Conservation (phyloP, 768 basidiomycete genomes). For the Rhodotorula taiwanensis region DNA sequence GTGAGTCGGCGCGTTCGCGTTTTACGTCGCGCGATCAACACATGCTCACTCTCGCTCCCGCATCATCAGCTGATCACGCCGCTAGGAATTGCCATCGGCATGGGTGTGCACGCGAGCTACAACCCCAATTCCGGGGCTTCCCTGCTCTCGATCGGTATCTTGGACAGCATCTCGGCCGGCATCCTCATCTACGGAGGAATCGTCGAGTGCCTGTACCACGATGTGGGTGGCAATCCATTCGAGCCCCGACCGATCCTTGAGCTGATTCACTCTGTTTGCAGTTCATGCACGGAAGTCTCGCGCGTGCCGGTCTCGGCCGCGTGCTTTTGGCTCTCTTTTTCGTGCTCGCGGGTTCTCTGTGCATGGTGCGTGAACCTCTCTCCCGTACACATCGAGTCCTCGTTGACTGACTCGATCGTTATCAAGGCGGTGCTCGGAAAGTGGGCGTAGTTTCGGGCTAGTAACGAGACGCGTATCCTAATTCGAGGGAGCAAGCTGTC, state of each 20-base stretch:
- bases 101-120: conserved; percentile 42
- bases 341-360: conserved; percentile 22
- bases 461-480: no score
- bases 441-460: conserved; percentile 33
- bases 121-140: conserved; percentile 41
- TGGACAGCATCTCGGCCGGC: conserved; percentile 43
- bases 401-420: no score
- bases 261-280: neutral
- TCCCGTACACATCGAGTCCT: neutral
- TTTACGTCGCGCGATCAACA: neutral
- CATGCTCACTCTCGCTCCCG: neutral
- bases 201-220: conserved; percentile 33
- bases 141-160: conserved; percentile 42
- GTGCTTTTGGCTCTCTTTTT: conserved; percentile 17
- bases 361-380: conserved; percentile 23
- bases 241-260: neutral
- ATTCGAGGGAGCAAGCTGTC: no score
- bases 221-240: conserved; percentile 9
- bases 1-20: no score
- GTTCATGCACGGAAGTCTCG: conserved; percentile 36
- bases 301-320: neutral
- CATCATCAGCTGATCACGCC: conserved; percentile 40
- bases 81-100: conserved; percentile 43
- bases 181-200: conserved; percentile 42
- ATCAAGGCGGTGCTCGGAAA: conserved; percentile 27